Conservation (phyloP, 495 filamentous ascomycete species). For the Penicillium goetzii region DNA sequence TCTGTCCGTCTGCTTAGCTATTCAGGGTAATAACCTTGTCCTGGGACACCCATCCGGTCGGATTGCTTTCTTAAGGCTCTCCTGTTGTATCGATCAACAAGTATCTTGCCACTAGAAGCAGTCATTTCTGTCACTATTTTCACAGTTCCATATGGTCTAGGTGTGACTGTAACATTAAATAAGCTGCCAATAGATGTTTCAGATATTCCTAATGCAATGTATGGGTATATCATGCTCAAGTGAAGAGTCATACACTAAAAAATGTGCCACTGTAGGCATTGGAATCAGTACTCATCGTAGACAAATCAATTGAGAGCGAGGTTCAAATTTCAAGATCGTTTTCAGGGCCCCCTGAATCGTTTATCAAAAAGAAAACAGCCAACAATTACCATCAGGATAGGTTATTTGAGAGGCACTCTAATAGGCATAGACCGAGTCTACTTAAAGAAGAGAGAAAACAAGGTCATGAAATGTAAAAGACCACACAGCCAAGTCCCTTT, state of each 20-base stretch:
- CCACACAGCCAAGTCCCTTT: slow-evolving; percentile 24
- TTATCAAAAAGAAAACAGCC: neutral
- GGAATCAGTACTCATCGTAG: no score
- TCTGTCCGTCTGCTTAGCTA: neutral
- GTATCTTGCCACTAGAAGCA: neutral
- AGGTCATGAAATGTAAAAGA: slow-evolving; percentile 10
- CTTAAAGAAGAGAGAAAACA: slow-evolving; percentile 9
- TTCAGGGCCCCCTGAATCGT: neutral
- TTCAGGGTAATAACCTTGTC: neutral
- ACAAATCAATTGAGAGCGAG: no score
- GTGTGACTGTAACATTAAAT: no score
- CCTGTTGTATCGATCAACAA: neutral
- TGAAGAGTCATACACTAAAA: no score
- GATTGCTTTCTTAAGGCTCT: neutral
- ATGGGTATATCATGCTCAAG: no score
- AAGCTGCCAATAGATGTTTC: no score
- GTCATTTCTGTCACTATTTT: neutral
- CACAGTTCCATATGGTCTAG: no score
- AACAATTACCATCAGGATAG: neutral
- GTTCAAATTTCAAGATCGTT: neutral
- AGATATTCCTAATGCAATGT: no score
- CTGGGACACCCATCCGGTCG: neutral
- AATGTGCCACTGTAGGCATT: no score
- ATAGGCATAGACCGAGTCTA: slow-evolving; percentile 7
- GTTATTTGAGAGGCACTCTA: neutral